Conservation (phyloP, 177 flowering plant species). For the Vitis hybrid region DNA sequence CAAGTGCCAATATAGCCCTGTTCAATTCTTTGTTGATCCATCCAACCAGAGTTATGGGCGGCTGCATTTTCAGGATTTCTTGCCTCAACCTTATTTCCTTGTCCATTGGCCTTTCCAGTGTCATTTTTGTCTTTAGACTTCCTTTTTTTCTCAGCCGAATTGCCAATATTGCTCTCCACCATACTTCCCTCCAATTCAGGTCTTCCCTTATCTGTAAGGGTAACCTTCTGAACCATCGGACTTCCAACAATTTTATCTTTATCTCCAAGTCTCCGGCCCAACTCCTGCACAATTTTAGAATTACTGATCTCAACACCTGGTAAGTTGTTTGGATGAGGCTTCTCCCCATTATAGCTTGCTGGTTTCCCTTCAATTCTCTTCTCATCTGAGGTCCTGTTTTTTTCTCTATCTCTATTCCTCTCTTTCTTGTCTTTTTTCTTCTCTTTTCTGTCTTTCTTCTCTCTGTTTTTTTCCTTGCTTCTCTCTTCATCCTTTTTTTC, state of each 20-base stretch:
- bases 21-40: not conserved
- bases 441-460: conserved; percentile 23
- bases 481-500: conserved; percentile 24
- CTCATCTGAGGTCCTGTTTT: conserved; percentile 13
- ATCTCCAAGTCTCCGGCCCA: conserved; percentile 25
- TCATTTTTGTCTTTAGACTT: conserved; percentile 16
- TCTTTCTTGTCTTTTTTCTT: conserved; percentile 28
- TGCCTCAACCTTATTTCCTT: conserved; percentile 12
- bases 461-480: conserved; percentile 23
- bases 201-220: conserved; percentile 11
- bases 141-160: conserved; percentile 6
- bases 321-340: conserved; percentile 11
- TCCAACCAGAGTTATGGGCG: conserved; percentile 4
- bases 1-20: no score
- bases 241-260: conserved; percentile 23
- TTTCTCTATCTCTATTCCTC: conserved; percentile 25
- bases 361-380: conserved; percentile 14
- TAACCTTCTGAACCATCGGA: conserved; percentile 13
- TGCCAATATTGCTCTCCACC: conserved; percentile 14
- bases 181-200: conserved; percentile 1
- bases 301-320: conserved; percentile 6
- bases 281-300: conserved; percentile 22
- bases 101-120: conserved; percentile 18
- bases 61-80: conserved; percentile 17
- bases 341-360: conserved; percentile 16